Base-by-base conservation (phyloP, 2,329 filamentous ascomycete species). In the Cercospora janseana region DNA sequence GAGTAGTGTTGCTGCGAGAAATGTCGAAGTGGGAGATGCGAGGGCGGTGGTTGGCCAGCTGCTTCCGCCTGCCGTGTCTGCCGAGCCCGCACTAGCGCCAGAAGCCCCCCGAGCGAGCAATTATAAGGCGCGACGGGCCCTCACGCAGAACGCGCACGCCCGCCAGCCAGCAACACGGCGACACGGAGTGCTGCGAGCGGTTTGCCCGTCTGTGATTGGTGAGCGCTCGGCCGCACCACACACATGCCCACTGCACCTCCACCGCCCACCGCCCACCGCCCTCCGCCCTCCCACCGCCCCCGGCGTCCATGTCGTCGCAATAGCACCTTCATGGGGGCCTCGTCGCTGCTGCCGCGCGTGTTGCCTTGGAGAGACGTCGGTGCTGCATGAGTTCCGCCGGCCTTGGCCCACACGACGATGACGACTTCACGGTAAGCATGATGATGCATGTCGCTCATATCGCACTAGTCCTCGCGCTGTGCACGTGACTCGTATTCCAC, bases 361-460 rank as follows among this genome's bases (percentile, higher is more conserved):
- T 29, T 49, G 46, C 46, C 24, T 32, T 49, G 6, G 15, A 27
- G 16, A 15, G 26, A 27, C 46, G 35, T 34, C 24, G 46, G 23
- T 23, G 18, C 8, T 24, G 21, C 35, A 24, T 49, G 35, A 34
- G 32, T 20, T 18, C 18, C 23, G 38, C 46, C n/a, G 35, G 35
- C 20, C 34, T 40, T 37, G 37, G 20, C 40, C 29, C 27, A 43
- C 34, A 26, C 46, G 13, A 16, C 41, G 15, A 41, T 41, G 46
- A 49, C 46, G 46, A 41, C 46, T 34, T 49, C 46, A 42, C 46
- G 35, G 46, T 49, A 41, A 42, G 35, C 46, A 49, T 42, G 23
- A 49, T 42, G 23, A 46, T 49, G 35, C 38, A 42, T 42, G 46
- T 49, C 46, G 34, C 35, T 41, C 38, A 49, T 41, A 42, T 49